Evolutionary conservation across 2,329 filamentous ascomycete species (phyloP).

Genomic region (Talaromyces pinophilus): DNA sequence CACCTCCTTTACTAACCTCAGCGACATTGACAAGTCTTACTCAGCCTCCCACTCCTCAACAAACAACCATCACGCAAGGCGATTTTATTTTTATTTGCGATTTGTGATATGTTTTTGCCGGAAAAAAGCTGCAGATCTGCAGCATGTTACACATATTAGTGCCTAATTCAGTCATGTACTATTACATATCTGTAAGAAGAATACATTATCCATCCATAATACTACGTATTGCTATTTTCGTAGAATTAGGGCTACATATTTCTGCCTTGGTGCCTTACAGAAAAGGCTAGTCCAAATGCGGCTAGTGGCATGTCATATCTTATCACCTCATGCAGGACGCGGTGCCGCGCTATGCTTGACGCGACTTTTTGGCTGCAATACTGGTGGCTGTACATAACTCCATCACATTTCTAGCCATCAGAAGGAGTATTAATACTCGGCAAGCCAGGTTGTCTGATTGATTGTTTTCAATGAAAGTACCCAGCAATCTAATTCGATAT

Average conservation of each 20-base stretch:
- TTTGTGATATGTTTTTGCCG: neutral
- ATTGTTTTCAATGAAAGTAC: neutral
- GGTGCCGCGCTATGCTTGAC: conserved; percentile 10
- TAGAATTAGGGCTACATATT: conserved; percentile 5
- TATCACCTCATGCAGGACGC: conserved; percentile 9
- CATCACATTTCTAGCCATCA: neutral
- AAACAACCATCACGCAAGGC: conserved; percentile 19
- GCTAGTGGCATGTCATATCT: conserved; percentile 11
- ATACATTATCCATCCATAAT: neutral
- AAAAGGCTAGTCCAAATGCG: neutral
- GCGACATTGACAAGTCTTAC: neutral
- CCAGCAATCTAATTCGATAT: neutral
- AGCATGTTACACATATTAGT: neutral
- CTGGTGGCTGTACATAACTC: conserved; percentile 18
- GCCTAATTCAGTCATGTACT: neutral
- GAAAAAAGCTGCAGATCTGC: neutral
- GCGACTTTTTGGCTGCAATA: conserved; percentile 12
- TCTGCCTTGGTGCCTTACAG: neutral
- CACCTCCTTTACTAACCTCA: conserved; percentile 1
- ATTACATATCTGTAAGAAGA: neutral
- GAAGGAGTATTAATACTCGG: neutral
- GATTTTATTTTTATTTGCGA: conserved; percentile 19
- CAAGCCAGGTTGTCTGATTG: neutral
- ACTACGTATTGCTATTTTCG: neutral
- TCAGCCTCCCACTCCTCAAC: neutral